Evolutionary conservation across 139 green algal species (phyloP), one percentile per base, ranked within the genome.

Genomic region (Ettlia oleoabundans): DNA sequence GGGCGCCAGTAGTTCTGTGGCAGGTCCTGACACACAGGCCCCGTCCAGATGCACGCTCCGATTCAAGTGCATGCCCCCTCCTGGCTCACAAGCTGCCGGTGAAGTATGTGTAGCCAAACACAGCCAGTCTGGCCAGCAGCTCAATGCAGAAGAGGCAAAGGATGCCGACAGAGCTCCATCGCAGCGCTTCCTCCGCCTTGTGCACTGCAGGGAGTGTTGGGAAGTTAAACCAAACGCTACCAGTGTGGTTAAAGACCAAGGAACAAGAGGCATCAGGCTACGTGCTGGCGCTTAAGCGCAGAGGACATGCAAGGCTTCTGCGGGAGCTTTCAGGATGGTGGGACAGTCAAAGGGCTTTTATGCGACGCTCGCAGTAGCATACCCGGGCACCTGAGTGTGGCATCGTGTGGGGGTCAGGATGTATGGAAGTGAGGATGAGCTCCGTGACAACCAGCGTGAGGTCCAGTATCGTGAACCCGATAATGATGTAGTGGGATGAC

Each of bases 41-140:
- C n/a, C n/a, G n/a, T n/a, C n/a, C n/a, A n/a, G n/a, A n/a, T n/a
- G n/a, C n/a, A n/a, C n/a, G n/a, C n/a, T n/a, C n/a, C n/a, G n/a
- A n/a, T n/a, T n/a, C 47, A 58, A 58, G 15, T 33, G 21, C 61
- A 15, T 67, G 61, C 61, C 15, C 21, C 10, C 55, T 65, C 19
- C 61, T 38, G 8, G 61, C 61, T 21, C 13, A 32, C 61, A 67
- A 38, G 55, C 79, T 84, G 40, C 43, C 30, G 2, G 78, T 70
- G 65, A 86, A 86, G 52, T 86, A 86, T 18, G 6, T 4, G 38
- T 64, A 33, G 19, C 81, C 81, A 86, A 86, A 86, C 37, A 81
- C 72, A 3, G 30, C 58, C 51, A 86, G 71, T 58, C 81, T 82
- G 65, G 41, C 52, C 18, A 42, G 2, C 64, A 81, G 81, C 75